These are phyloP conservation scores for Leptographium wingfieldii DNA, from an alignment of 2,329 filamentous ascomycete genomes.

Conservation along the genomic window DNA sequence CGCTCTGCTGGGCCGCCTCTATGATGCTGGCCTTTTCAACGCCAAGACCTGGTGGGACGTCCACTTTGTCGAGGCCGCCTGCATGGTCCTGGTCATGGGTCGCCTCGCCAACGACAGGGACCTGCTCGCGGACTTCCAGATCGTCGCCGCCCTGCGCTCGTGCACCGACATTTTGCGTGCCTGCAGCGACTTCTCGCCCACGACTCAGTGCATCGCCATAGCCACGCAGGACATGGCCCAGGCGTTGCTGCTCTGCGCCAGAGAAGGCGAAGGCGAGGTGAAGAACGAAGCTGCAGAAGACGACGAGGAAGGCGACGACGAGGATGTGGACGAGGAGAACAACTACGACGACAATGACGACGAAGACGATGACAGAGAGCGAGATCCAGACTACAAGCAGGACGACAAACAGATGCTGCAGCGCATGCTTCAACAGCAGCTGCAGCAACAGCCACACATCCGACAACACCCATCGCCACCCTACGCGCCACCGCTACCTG, in stretches of 20 bases:
- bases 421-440: neutral
- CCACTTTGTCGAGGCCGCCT: constrained; percentile 10
- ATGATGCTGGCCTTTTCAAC: constrained; percentile 9
- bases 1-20: constrained; percentile 8
- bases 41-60: constrained; percentile 13
- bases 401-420: neutral
- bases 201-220: constrained; percentile 10
- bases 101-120: constrained; percentile 7
- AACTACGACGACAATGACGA: neutral
- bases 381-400: neutral
- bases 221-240: constrained; percentile 10
- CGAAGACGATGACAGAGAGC: neutral
- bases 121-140: constrained; percentile 4
- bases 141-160: constrained; percentile 4
- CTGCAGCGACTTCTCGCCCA: constrained; percentile 11
- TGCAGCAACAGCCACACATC: neutral
- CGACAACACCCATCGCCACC: neutral
- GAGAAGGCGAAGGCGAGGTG: neutral
- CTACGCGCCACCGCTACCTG: neutral
- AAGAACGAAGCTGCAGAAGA: neutral
- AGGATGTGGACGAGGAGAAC: neutral
- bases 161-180: constrained; percentile 8
- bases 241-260: constrained; percentile 5
- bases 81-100: constrained; percentile 11
- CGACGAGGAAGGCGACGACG: neutral